Evolutionary conservation across 2,329 filamentous ascomycete species (phyloP), one percentile per base, ranked within the genome.

Genomic region (Fusarium praegraminearum): DNA sequence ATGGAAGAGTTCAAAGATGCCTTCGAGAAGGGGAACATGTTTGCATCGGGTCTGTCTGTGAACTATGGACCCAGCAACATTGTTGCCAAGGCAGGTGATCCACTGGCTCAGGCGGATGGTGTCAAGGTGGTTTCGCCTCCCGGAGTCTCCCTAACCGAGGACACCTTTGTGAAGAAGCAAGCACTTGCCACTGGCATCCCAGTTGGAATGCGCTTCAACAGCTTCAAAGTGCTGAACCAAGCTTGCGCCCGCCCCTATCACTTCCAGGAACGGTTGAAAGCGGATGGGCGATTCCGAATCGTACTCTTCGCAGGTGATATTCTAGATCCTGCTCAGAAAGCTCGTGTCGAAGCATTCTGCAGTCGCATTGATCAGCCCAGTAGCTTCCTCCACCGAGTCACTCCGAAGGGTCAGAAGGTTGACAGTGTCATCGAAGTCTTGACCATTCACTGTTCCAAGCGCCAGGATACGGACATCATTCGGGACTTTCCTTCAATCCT

Each of bases 181-280:
- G n/a, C 28, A 1, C 47, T 71, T 5, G 69, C 69, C 1, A 35
- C 64, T 4, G 61, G 57, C 1, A 47, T 71, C 30, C 67, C 67
- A 3, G 30, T 70, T 4, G 88, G 88, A n/a, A 89, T 84, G 83
- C 85, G 89, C 2, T 86, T 90, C 71, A 83, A 85, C 5, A 87
- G 83, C 58, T 83, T 83, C 76, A 85, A 89, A 67, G 87, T 91
- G 1, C 76, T 91, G 10, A 87, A 86, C 63, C 88, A 91, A 71
- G 77, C 83, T 5, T 82, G 85, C 62, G 83, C 82, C 0, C 81
- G 86, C 11, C 85, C 88, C 1, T 52, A 52, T 10, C 49, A 52
- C 5, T 41, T 52, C 24, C 49, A 52, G 3, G 49, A 52, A 15
- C 49, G 49, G 1, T 4, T 52, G 18, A 41, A 22, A 12, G 49